Evolutionary conservation across 768 basidiomycete species (phyloP).

Genomic region (Terana coerulea): DNA sequence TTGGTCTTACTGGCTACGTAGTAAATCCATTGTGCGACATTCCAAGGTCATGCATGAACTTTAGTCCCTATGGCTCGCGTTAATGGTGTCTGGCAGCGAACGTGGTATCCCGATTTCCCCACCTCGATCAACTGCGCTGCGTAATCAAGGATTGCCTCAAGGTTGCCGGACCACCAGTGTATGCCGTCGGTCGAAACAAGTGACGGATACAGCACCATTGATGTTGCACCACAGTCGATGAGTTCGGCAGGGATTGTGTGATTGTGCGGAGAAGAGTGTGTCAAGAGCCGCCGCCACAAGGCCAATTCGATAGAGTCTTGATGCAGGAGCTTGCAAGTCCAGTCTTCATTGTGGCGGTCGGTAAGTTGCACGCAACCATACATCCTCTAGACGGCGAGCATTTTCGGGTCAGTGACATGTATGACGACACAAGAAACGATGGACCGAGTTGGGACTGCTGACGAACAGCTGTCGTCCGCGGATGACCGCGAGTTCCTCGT

Average conservation of each 20-base stretch:
- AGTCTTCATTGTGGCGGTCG: too few species aligned
- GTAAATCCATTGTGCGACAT: neutral
- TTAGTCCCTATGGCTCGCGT: neutral
- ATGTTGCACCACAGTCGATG: neutral
- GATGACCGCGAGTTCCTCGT: too few species aligned
- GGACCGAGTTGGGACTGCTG: too few species aligned
- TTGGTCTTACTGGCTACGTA: neutral
- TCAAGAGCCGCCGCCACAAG: neutral
- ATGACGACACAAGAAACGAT: too few species aligned
- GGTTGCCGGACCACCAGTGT: too few species aligned
- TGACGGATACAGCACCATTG: neutral
- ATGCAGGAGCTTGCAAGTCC: neutral
- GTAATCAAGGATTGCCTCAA: neutral
- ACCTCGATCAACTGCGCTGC: neutral
- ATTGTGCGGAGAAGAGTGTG: neutral
- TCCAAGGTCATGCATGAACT: neutral
- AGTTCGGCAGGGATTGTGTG: neutral
- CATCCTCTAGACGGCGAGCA: too few species aligned
- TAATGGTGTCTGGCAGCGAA: neutral
- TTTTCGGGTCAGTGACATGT: too few species aligned
- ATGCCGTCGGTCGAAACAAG: neutral
- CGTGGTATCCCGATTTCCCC: neutral
- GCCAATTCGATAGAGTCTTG: neutral
- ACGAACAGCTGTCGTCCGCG: too few species aligned
- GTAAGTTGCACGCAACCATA: too few species aligned